Conservation (phyloP, 2,329 filamentous ascomycete genomes). For the Phialophora macrospora region DNA sequence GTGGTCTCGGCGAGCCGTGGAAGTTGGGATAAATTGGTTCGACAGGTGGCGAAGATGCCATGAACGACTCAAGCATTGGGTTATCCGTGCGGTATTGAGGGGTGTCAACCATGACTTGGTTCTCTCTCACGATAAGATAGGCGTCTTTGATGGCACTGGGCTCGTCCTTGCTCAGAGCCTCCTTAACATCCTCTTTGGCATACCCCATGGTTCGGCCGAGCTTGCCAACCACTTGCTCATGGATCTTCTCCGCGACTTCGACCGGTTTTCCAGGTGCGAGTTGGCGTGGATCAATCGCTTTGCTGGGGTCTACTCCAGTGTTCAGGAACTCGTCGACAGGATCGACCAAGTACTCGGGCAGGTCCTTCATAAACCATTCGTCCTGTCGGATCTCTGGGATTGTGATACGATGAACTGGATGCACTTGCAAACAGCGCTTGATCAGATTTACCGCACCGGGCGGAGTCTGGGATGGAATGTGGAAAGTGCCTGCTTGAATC, state of each 20-base stretch:
- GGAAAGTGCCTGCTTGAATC: conserved; percentile 92
- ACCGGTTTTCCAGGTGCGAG: conserved; percentile 79
- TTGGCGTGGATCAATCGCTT: conserved; percentile 81
- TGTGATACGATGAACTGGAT: conserved; percentile 86
- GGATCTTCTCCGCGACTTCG: conserved; percentile 84
- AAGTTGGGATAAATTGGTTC: conserved; percentile 43
- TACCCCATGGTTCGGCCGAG: conserved; percentile 99
- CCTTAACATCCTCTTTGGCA: conserved; percentile 89
- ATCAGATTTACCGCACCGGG: conserved; percentile 79
- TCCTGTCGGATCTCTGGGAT: conserved; percentile 92
- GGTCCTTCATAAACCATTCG: conserved; percentile 87
- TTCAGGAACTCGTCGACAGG: conserved; percentile 91
- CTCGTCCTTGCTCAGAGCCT: conserved; percentile 87
- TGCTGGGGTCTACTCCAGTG: conserved; percentile 91
- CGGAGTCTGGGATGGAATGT: conserved; percentile 88
- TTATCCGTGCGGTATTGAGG: conserved; percentile 59
- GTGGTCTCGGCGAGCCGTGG: conserved; percentile 28
- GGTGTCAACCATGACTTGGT: conserved; percentile 80
- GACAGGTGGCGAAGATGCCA: conserved; percentile 61
- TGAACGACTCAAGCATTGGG: conserved; percentile 55
- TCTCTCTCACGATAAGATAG: conserved; percentile 96
- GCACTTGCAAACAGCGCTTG: conserved; percentile 86
- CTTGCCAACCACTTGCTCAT: conserved; percentile 91
- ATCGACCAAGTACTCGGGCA: conserved; percentile 83
- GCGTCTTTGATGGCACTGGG: conserved; percentile 98